A percentile compares a stretch with the other conserved stretches of the same genome.
These are phyloP conservation scores for Candida caryicola DNA, from an alignment of 805 yeast genomes.

Conservation along the genomic window DNA sequence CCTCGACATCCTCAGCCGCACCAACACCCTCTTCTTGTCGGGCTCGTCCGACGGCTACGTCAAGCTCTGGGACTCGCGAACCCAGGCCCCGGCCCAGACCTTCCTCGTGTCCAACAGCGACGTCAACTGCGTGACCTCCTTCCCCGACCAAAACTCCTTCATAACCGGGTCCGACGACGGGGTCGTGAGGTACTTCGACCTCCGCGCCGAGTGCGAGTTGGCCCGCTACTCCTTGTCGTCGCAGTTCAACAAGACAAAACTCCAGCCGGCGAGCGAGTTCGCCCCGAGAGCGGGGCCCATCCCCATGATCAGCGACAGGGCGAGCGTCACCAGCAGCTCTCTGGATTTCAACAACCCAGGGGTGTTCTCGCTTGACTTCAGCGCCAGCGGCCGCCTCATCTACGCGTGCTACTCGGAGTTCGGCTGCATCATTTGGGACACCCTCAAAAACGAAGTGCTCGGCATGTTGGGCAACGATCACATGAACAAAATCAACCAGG, in stretches of 20 bases:
- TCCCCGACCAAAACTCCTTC: conserved; percentile 70
- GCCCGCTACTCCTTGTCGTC: conserved; percentile 41
- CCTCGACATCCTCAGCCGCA: conserved; percentile 26
- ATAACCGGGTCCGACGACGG: conserved; percentile 82
- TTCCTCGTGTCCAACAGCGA: conserved; percentile 61
- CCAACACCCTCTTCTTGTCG: conserved; percentile 45
- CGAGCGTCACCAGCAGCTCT: background rate
- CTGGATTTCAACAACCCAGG: conserved; percentile 56
- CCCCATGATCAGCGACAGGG: background rate
- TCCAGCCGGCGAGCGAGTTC: background rate
- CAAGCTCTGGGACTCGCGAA: conserved; percentile 31
- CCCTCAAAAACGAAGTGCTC: conserved; percentile 59
- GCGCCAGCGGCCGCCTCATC: conserved; percentile 70
- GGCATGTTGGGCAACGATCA: conserved; percentile 65
- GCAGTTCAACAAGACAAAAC: conserved; percentile 4
- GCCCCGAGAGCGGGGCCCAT: background rate
- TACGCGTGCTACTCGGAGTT: conserved; percentile 74
- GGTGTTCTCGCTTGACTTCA: conserved; percentile 67
- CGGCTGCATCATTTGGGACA: conserved; percentile 78
- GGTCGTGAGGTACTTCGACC: conserved; percentile 62
- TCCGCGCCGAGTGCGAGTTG: conserved; percentile 72
- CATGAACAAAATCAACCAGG: conserved; percentile 56
- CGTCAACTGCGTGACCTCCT: conserved; percentile 55
- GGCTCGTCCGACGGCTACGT: conserved; percentile 70
- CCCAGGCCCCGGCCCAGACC: conserved; percentile 44